Evolutionary conservation across 2,329 filamentous ascomycete genomes (phyloP), one percentile per base, ranked within the genome.

Genomic region (Fonsecaea pedrosoi): DNA sequence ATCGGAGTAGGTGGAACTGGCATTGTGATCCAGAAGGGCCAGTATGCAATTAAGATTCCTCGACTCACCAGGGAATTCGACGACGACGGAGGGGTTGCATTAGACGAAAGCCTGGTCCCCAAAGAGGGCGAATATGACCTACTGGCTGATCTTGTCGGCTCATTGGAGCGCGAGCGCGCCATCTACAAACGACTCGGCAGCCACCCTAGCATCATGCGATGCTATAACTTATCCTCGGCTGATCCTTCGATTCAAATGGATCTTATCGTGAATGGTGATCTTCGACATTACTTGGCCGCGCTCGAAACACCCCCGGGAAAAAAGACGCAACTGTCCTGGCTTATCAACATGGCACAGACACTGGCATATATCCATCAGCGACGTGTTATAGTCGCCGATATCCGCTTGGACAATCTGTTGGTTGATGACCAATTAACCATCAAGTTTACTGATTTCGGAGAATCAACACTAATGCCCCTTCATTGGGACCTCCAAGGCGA

Each of bases 371-470:
- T 70, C 32, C 69, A 74, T 62, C 15, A 56, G 5, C 58, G 45
- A n/a, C 62, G 63, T 10, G 62, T 72, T 42, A 54, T 72, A 54
- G 55, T 71, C 37, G 59, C 62, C 15, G 70, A 73, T 58, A 61
- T 72, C 48, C 56, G 66, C 5, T 57, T 64, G 25, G 48, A 65
- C 34, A 73, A 72, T 45, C 37, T 71, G 32, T 37, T 73, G 9
- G 61, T 68, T 34, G 65, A 67, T 61, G 61, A 69, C 12, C 61
- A 75, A 66, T 50, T 76, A 15, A 71, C 69, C 2, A 40, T 78
- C 37, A 75, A 75, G 63, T 55, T 77, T 10, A 73, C 70, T 57
- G 75, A 77, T 65, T 77, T 77, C 61, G 60, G 71, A 1, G 71
- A 75, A 55, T 71, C 74, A 10, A 66, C 69, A 15, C 53, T 75